These are phyloP conservation scores for Quercus suber DNA, from an alignment of 306 rosid species.

Conservation along the genomic window DNA sequence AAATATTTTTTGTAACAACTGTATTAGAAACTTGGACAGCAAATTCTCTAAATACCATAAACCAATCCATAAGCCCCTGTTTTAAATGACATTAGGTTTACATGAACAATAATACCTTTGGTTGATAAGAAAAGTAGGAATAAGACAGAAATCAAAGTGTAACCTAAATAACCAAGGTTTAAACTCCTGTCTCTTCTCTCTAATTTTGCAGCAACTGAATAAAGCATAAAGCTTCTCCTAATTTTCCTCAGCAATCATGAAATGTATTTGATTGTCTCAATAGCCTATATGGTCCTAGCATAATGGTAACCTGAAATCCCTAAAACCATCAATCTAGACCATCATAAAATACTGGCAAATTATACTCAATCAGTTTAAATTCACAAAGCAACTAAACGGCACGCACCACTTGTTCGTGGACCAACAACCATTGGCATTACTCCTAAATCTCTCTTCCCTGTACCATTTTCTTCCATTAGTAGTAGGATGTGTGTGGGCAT, in stretches of 20 bases:
- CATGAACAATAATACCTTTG: too few relatives aligned
- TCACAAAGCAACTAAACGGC: background rate
- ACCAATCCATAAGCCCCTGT: background rate
- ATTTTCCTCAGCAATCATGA: background rate
- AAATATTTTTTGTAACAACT: slow-evolving; percentile 2
- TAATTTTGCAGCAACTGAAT: background rate
- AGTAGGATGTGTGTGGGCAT: slow-evolving; percentile 5
- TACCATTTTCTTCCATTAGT: slow-evolving; percentile 41
- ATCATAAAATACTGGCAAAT: background rate
- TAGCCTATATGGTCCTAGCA: background rate
- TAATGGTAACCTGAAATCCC: background rate
- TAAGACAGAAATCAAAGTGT: background rate
- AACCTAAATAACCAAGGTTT: background rate
- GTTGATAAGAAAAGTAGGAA: too few relatives aligned
- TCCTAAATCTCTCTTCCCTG: slow-evolving; percentile 25
- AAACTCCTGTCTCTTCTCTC: background rate
- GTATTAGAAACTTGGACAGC: background rate
- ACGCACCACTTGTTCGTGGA: slow-evolving; percentile 41
- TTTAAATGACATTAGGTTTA: background rate
- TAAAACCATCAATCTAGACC: background rate
- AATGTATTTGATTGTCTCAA: background rate
- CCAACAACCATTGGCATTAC: slow-evolving; percentile 19
- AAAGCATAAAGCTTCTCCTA: background rate
- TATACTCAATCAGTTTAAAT: background rate
- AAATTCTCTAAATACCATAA: background rate